A percentile compares a stretch with the other conserved stretches of the same genome.
Conservation (phyloP, 805 yeast species). For the Cyberlindnera americana region DNA sequence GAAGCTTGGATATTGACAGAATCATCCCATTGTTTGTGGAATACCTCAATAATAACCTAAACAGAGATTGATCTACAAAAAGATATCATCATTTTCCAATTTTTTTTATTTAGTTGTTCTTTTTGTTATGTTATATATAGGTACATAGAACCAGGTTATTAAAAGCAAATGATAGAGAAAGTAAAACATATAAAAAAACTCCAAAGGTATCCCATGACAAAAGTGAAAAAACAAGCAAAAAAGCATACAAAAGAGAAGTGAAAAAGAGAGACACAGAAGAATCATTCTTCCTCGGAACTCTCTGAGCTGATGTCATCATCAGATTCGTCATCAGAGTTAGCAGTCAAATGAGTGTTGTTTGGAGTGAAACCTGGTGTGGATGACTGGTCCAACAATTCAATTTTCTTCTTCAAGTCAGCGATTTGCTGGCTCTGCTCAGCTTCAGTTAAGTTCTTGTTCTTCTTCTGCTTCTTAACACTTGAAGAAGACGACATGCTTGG, state of each 20-base stretch:
- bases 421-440: conserved; percentile 66
- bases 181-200: not conserved
- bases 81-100: no score
- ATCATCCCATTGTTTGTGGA: conserved; percentile 74
- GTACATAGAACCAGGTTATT: not conserved
- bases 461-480: conserved; percentile 35
- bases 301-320: conserved; percentile 60
- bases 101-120: no score
- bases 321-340: conserved; percentile 36
- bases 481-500: conserved; percentile 1
- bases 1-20: conserved; percentile 66
- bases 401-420: conserved; percentile 66
- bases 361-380: conserved; percentile 12
- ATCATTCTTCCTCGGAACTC: conserved; percentile 69
- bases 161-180: not conserved
- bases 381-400: conserved; percentile 60
- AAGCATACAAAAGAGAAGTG: not conserved
- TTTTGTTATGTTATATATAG: conserved; percentile 1
- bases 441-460: conserved; percentile 56
- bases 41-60: conserved; percentile 57
- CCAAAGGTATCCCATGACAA: no score
- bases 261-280: not conserved
- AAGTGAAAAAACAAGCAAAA: not conserved
- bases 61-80: conserved; percentile 20
- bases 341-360: conserved; percentile 16